Evolutionary conservation across 495 filamentous ascomycete species (phyloP), one percentile per base, ranked within the genome.

Genomic region (Penicillium bovifimosum): DNA sequence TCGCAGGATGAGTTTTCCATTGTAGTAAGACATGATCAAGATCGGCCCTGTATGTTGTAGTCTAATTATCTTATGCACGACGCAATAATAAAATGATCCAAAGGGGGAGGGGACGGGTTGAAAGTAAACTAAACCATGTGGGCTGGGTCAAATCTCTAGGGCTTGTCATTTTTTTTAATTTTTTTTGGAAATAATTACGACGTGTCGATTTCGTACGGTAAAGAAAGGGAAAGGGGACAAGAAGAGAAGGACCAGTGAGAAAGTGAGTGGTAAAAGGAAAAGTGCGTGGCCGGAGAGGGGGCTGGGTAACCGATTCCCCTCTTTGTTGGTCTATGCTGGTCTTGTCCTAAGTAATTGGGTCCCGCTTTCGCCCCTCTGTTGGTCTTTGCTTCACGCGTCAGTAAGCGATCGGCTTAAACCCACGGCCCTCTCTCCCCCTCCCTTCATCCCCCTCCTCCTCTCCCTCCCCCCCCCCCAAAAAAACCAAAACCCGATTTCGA

Each of bases 361-460:
- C 54, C 58, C 54, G 52, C 58, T 61, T 61, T 58, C 41, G 52
- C 54, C 52, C 45, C 58, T 50, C 58, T 18, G 24, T 24, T 47
- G 27, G 20, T 48, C 46, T 16, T 27, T 42, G 28, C 55, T 46
- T 49, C 50, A 52, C 58, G 41, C 58, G 58, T 56, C 20, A 59
- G 61, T 61, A 63, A 63, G 58, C 58, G 61, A 61, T 59, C 24
- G 18, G 45, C 52, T 64, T 64, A 55, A 46, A 52, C 61, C 58
- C 61, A 61, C 61, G 58, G 43, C 61, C 56, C 56, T 59, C 32
- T 67, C 60, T 65, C 65, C 70, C 62, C 62, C 54, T 60, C 64
- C 61, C 65, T 59, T 63, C 62, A 63, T 57, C 53, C 58, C 52
- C 49, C 42, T 44, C 49, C 53, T 52, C 56, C 54, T 24, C 44